Evolutionary conservation across 140 eudicot genomes (phyloP), one percentile per base, ranked within the genome.

Genomic region (Anethum foeniculum): DNA sequence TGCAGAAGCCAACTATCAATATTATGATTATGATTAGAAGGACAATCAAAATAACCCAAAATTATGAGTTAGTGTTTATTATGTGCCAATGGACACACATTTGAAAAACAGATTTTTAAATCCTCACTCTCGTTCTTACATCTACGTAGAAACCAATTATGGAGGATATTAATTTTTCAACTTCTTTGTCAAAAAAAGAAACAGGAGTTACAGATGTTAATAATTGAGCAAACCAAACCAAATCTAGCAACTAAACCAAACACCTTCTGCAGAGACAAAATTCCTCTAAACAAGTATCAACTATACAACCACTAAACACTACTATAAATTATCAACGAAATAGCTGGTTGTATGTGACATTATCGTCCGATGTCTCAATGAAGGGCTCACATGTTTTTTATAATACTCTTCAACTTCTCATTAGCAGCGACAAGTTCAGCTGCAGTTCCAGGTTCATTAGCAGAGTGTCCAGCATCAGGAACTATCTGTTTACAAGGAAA

Each of bases 351-450:
- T 11, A 32, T 30, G 25, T 30, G n/a, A 28, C 36, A 67, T 30
- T 5, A 30, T 69, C 25, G 75, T 69, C 75, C 0, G 12, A 39
- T 48, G 76, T 21, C 47, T 75, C 41, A 25, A 12, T 43, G 67
- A 15, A 56, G 52, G 44, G 44, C 74, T 83, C 77, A 82, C 23
- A 14, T 74, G 52, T 27, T 85, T 81, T 64, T 86, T 82, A 82
- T 82, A 38, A 89, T 84, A 80, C 62, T 82, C 84, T 95, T 95
- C 84, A 92, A 79, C 88, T 86, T 90, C 89, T 95, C 97, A 68
- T 91, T 95, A 74, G 97, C 99, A 79, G 97, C 97, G 43, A 95
- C 99, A 72, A 95, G 99, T 88, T 95, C 91, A 41, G 90, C 90
- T 11, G 99, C 84, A 80, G 77, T 87, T 80, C 95, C 95, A 36